A percentile compares a stretch with the other conserved stretches of the same genome.
phyloP scores from a whole-genome alignment of 1,139 yeast genomes.

The Blastobotrys malaysiensis region DNA sequence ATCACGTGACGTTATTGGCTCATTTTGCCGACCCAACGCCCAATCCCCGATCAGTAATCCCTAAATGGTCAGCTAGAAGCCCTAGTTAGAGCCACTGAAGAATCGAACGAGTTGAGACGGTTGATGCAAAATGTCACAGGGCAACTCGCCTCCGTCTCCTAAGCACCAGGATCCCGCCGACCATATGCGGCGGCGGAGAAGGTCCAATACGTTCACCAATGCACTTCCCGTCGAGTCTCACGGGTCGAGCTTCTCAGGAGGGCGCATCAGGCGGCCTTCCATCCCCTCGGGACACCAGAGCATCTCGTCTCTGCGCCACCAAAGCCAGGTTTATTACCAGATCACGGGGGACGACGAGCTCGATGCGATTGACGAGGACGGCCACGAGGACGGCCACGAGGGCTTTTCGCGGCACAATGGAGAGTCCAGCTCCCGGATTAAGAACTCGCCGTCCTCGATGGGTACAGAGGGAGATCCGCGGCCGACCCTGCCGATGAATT shows the following conservation, averaged over 20 bases:
- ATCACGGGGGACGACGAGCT: slow-evolving; percentile 9
- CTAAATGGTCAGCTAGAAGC: neutral
- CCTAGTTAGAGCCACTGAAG: neutral
- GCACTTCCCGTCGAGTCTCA: slow-evolving; percentile 19
- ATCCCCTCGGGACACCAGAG: neutral
- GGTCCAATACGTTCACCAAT: slow-evolving; percentile 9
- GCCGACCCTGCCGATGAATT: neutral
- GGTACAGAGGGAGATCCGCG: neutral
- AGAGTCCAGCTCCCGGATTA: neutral
- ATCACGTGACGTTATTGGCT: neutral
- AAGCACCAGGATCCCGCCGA: neutral
- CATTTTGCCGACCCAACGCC: neutral
- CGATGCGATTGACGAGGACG: neutral
- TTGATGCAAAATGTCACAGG: neutral
- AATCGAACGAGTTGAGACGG: neutral
- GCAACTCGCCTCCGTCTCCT: neutral
- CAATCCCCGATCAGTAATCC: neutral
- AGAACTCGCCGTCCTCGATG: neutral
- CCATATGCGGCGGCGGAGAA: neutral
- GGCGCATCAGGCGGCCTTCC: neutral
- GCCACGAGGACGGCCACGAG: slow-evolving; percentile 1
- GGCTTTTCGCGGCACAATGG: neutral
- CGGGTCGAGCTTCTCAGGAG: slow-evolving; percentile 10
- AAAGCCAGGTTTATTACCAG: slow-evolving; percentile 7
- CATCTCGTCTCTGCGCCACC: neutral